Evolutionary conservation across 1,284 basidiomycete species (phyloP), one percentile per base, ranked within the genome.

Genomic region (Malassezia furfur): DNA sequence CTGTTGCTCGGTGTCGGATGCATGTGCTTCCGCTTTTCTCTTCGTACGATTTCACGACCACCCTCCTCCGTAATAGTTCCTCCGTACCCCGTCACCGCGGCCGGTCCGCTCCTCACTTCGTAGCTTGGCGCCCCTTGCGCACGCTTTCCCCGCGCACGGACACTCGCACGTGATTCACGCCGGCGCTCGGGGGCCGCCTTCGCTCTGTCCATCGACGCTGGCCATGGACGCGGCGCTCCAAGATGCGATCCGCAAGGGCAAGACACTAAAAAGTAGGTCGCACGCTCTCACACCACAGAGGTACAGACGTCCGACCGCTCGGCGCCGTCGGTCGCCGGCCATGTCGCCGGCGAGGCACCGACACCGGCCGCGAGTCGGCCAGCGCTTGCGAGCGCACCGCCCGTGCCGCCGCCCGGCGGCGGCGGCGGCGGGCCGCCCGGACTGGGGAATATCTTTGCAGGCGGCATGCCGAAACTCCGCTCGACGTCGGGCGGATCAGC

Each of bases 401-500:
- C 40, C 0, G 40, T 43, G 30, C 51, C 60, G 17, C 51, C 52
- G 2, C 36, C 59, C 2, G 48, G 50, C 5, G 52, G 52, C 8
- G 52, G 54, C 5, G 48, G 51, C 5, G 55, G 52, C 9, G 52
- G 57, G 4, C 59, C 63, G 21, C 14, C 52, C 2, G 88, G 90
- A 70, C 78, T 91, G 5, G 90, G 84, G 30, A 85, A 83, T 8
- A 75, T 93, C 9, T 91, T 93, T 72, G 88, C 90, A 39, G 88
- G 87, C 21, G 90, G 90, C 1, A 84, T 91, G 78, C 90, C 90
- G 2, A 90, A 87, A 70, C 72, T 93, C 62, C 91, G 85, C 77
- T 61, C 62, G 4, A 46, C 55, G 10, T 48, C 44, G 5, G 55
- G 50, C 22, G 36, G 25, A 2, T n/a, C 47, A 8, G 9, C 2